Base-by-base conservation (phyloP, 2,329 filamentous ascomycete species). In the Penicillium hesseltinei region DNA sequence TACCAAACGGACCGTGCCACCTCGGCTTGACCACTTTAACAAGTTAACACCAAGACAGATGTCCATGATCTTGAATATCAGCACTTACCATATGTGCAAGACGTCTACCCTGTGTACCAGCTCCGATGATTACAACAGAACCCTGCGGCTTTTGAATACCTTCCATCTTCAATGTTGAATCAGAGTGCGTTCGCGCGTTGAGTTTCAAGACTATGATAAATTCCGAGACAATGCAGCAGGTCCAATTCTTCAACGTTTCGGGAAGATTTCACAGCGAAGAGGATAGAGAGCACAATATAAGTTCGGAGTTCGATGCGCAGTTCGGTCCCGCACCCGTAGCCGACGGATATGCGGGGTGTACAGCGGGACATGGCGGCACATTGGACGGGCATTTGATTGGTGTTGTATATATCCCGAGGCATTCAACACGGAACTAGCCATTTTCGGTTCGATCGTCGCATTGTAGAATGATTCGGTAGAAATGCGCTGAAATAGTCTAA, bases 81-180 rank as follows among this genome's bases (percentile, higher is more conserved):
- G 1, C n/a, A 59, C 62, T 54, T 62, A 73, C 72, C 72, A 75
- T 75, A 44, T 70, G 72, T 39, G 72, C 72, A 19, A 75, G 65
- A n/a, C 72, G 65, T 53, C 71, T 62, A 5, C 72, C 72, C 59
- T 75, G 72, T 25, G 70, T 72, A 19, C 72, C 72, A 25, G 71
- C 72, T 9, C 72, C 72, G 7, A 73, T 47, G 21, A 58, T 60
- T 21, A 54, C 43, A 15, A 54, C 51, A 8, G 51, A 54, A 5
- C 51, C 51, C 6, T 31, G 33, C 6, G 51, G 43, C 11, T 27
- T 42, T 48, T 19, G 27, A 19, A 46, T 8, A 7, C 7, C 43
- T 49, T 39, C 43, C 51, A 54, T 54, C 10, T 48, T 42, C 10
- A 31, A 49, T 17, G 36, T 35, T 15, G 15, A 10, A 23, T 11